phyloP scores from a whole-genome alignment of 805 yeast species.

The Yarrowia yakushimensis region DNA sequence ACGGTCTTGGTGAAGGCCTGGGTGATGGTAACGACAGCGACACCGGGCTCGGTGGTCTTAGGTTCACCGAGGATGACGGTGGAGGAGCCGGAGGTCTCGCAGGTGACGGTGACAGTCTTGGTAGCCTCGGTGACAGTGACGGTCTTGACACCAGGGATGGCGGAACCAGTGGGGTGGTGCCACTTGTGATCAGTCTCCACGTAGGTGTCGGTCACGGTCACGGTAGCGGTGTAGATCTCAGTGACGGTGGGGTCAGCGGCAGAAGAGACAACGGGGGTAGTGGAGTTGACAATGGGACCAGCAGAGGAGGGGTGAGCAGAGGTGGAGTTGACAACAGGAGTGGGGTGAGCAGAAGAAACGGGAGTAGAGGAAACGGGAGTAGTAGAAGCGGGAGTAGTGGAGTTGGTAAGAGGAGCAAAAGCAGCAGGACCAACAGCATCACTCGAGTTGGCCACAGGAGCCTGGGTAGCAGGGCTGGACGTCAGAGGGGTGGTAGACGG shows the following conservation, averaged over 20 bases:
- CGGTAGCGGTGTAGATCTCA: background rate
- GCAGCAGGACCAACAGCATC: background rate
- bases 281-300: background rate
- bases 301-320: background rate
- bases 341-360: background rate
- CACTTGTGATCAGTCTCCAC: background rate
- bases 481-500: background rate
- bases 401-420: background rate
- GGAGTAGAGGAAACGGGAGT: background rate
- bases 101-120: slow-evolving; percentile 15
- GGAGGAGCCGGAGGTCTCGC: background rate
- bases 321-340: background rate
- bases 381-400: background rate
- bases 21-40: slow-evolving; percentile 1
- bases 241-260: background rate
- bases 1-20: background rate
- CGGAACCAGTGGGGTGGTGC: background rate
- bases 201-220: slow-evolving; percentile 12
- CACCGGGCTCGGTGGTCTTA: slow-evolving; percentile 8
- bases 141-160: background rate
- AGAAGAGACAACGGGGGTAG: background rate
- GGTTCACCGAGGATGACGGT: background rate
- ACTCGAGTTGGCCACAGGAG: background rate
- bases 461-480: background rate
- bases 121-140: background rate